Base-by-base conservation (phyloP, 257 asterid species). In the Henckelia pumila region DNA sequence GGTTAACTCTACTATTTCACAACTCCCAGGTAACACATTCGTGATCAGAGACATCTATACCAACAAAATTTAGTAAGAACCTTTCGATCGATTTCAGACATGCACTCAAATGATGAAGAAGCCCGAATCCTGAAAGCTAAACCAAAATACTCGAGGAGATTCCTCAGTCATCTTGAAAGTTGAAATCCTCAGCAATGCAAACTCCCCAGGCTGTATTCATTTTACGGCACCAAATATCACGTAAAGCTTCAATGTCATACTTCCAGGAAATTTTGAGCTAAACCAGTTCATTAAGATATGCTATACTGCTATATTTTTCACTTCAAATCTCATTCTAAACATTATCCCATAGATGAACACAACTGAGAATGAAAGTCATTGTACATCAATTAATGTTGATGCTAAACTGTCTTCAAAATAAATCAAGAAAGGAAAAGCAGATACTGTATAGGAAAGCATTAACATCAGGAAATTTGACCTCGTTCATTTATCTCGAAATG, bases 1-100 rank as follows among this genome's bases (percentile, higher is more conserved):
- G 56, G 32, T 29, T 37, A 76, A 37, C 70, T 81, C 83, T 14
- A 75, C 78, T 33, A 82, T 79, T 69, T 82, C 87, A 73, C 77
- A 73, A 61, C 74, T 75, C 25, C 83, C 73, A 59, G 76, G 50
- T 61, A 71, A 76, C 47, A 59, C 68, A 30, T 28, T 35, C 75
- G 59, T 76, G 22, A 61, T 68, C 64, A 69, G 37, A 29, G 57
- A 59, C 71, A 49, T 55, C 53, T 19, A 50, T 22, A 35, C 59
- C 21, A 67, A 35, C 25, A 9, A 26, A 61, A 58, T 33, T 33
- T 49, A 7, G 60, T 64, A 73, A 22, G 21, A 33, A 25, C 35
- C 59, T 13, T 56, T 67, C 40, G 73, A 57, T 79, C 80, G 68
- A 71, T 79, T 52, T 66, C 71, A 23, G 74, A 66, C 49, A 21